Evolutionary conservation across 2,329 filamentous ascomycete genomes (phyloP), one percentile per base, ranked within the genome.

Genomic region (Septoria linicola): DNA sequence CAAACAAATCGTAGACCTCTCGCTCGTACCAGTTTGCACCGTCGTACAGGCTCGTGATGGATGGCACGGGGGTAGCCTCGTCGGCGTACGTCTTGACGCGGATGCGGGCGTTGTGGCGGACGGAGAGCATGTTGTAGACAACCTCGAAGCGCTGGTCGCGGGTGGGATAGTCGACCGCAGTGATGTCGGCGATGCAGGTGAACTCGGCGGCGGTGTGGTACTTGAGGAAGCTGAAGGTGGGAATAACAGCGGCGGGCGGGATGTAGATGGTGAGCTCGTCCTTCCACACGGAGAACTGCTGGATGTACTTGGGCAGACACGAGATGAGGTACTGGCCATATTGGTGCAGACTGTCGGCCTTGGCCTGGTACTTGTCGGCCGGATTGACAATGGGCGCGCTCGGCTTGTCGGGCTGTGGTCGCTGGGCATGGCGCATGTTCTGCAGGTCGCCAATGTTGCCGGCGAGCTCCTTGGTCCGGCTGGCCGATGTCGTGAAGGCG

Each of bases 261-360:
- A 97, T 93, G 66, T 66, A 69, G 59, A 69, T 70, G 64, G 87
- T 90, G 69, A 99, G 83, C 75, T 99, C 93, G 70, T 99, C 93
- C 77, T 99, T 99, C 93, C 93, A 99, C 49, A 99, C 92, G 10
- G 91, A 95, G 77, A 97, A 97, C 76, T 99, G 93, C 77, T 99
- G 95, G 65, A 99, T 83, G 75, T 96, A 96, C 79, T 96, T 97
- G 65, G 93, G 95, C 68, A 99, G 75, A 73, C 89, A 95, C 62
- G 90, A 91, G 83, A 99, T 92, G 67, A 99, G 77, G 81, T 96
- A 99, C 68, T 95, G 84, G 66, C 93, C 93, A 70, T 99, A 99
- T 67, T 84, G 87, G 79, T 99, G 93, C 69, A 97, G 79, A 68
- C 85, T 81, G 61, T 95, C 88, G 62, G 88, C 83, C 76, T 92